A percentile compares a stretch with the other conserved stretches of the same genome.
These are phyloP conservation scores for Biscogniauxia mediterranea DNA, from an alignment of 2,329 filamentous ascomycete species.

Conservation along the genomic window DNA sequence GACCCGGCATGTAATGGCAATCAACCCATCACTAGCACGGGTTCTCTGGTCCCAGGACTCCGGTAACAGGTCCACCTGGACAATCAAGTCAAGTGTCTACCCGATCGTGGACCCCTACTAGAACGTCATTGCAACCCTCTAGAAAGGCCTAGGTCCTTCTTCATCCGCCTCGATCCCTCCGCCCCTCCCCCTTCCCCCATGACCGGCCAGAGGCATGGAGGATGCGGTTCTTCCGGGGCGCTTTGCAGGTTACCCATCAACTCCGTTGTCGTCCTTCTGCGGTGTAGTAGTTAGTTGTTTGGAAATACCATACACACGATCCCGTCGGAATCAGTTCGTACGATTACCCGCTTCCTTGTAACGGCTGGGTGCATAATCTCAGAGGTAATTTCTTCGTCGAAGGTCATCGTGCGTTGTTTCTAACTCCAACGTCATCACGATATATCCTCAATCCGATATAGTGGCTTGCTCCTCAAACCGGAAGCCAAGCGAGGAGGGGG, in stretches of 20 bases:
- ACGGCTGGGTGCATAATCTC: slow-evolving; percentile 21
- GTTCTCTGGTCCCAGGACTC: slow-evolving; percentile 23
- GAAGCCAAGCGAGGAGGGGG: not conserved
- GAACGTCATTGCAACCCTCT: slow-evolving; percentile 17
- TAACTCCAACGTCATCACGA: not conserved
- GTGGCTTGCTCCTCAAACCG: not conserved
- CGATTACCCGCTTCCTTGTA: slow-evolving; percentile 13
- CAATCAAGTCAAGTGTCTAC: slow-evolving; percentile 23
- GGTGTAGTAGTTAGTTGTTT: not conserved
- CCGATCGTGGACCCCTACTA: slow-evolving; percentile 20
- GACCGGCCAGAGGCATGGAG: not conserved
- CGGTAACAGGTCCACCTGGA: slow-evolving; percentile 29
- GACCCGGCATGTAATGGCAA: slow-evolving; percentile 21
- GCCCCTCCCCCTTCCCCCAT: no score
- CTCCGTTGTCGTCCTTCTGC: not conserved
- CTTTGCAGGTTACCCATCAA: not conserved
- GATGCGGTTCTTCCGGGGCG: not conserved
- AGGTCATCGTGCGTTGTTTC: not conserved
- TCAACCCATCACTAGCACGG: slow-evolving; percentile 12
- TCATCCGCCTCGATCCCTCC: not conserved
- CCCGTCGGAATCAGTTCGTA: slow-evolving; percentile 14
- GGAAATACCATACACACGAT: slow-evolving; percentile 3
- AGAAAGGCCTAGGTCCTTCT: not conserved
- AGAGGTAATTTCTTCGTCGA: slow-evolving; percentile 15
- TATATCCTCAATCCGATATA: not conserved